Percentiles rank a stretch among this genome's conserved stretches.
These are phyloP conservation scores for Cyanodermella asteris DNA, from an alignment of 2,329 filamentous ascomycete genomes.

Conservation along the genomic window DNA sequence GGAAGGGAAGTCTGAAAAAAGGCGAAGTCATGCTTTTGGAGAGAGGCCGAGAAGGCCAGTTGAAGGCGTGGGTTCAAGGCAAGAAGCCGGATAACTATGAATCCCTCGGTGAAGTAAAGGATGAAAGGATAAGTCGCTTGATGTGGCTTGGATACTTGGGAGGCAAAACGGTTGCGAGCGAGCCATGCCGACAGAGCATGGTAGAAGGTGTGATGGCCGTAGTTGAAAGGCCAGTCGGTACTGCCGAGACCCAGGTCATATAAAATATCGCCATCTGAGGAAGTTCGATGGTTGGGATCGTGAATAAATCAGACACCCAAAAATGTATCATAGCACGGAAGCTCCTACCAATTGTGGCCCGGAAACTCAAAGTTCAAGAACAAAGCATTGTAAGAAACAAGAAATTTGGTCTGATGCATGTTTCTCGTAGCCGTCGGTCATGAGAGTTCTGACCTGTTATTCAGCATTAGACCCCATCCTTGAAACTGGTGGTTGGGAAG, in stretches of 20 bases:
- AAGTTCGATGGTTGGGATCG: too few relatives aligned
- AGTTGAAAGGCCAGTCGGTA: constrained; percentile 71
- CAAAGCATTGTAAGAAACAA: too few relatives aligned
- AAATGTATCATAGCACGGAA: too few relatives aligned
- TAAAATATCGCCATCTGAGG: too few relatives aligned
- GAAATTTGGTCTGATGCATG: too few relatives aligned
- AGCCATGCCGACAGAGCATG: constrained; percentile 57
- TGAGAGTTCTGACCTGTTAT: too few relatives aligned
- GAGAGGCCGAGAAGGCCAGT: constrained; percentile 40
- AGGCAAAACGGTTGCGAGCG: constrained; percentile 69
- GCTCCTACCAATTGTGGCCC: too few relatives aligned
- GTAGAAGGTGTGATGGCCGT: constrained; percentile 75
- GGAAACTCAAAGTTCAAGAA: too few relatives aligned
- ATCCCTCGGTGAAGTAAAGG: constrained; percentile 47
- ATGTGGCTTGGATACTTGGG: constrained; percentile 82
- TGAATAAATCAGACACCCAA: too few relatives aligned
- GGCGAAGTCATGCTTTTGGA: constrained; percentile 53
- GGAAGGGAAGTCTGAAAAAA: constrained; percentile 56
- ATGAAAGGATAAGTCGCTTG: constrained; percentile 59
- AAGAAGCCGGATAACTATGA: constrained; percentile 17
- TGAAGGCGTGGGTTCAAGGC: constrained; percentile 45
- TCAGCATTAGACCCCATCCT: too few relatives aligned
- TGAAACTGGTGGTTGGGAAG: too few relatives aligned
- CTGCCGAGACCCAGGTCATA: constrained; percentile 57
- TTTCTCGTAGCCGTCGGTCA: too few relatives aligned